phyloP scores from a whole-genome alignment of 2,329 filamentous ascomycete genomes.

The Neofusicoccum laricinum region DNA sequence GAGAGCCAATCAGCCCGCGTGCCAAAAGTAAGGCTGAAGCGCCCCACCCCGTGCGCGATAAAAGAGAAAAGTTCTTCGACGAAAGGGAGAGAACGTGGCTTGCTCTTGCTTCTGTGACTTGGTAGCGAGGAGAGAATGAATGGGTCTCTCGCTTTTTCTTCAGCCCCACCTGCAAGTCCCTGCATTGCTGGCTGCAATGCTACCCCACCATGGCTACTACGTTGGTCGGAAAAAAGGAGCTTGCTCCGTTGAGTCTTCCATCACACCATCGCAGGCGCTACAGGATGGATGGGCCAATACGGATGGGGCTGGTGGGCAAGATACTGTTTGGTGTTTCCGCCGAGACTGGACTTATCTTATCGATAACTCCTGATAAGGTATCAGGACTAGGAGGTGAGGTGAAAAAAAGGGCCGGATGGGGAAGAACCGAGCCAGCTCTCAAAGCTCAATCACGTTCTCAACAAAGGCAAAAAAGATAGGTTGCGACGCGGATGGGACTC shows the following conservation, averaged over 20 bases:
- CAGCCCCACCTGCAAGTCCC: neutral
- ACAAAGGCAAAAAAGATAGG: neutral
- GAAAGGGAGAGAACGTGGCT: neutral
- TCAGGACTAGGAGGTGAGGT: too few relatives aligned
- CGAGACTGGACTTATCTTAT: too few relatives aligned
- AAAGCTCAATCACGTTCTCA: neutral
- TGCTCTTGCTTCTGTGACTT: neutral
- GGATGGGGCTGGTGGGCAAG: too few relatives aligned
- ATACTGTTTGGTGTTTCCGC: too few relatives aligned
- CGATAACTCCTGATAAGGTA: too few relatives aligned
- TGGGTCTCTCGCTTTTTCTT: neutral
- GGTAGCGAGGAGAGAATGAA: neutral
- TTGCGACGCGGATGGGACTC: slow-evolving; percentile 17
- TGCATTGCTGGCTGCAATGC: slow-evolving; percentile 4
- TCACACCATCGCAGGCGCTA: neutral
- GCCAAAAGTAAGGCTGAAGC: slow-evolving; percentile 2
- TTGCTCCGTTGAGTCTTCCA: neutral
- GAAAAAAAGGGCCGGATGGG: neutral
- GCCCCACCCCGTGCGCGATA: neutral
- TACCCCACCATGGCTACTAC: neutral
- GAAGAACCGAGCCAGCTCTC: neutral
- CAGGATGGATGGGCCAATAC: too few relatives aligned
- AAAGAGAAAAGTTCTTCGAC: neutral
- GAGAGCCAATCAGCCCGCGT: neutral
- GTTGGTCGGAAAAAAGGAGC: neutral